Evolutionary conservation across 129 eudicot genomes (phyloP), one percentile per base, ranked within the genome.

Genomic region (Saussurea involucrata): DNA sequence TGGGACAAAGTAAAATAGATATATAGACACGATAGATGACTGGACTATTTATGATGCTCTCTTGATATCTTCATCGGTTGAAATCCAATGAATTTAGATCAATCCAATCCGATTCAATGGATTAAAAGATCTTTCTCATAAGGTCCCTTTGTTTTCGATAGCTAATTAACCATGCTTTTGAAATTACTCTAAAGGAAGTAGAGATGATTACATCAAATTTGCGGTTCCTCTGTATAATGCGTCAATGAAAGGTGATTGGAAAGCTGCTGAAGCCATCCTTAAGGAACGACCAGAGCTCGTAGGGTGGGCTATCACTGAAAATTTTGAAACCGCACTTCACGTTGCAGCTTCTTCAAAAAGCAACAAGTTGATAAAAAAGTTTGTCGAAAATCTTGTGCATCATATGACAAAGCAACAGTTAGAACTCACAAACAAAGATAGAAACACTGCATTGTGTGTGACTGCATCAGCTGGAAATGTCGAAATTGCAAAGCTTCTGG

Each of bases 381-480:
- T 86, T 22, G 82, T 86, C 18, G 15, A 15, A 25, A 69, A 86
- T 0, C 55, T 83, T 20, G 71, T 87, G 1, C 36, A 18, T 2
- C n/a, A 18, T 4, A 68, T 83, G 81, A 32, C 63, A 11, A 0
- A 0, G 2, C 8, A n/a, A 10, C 78, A 83, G 17, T 53, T 76
- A 40, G 65, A 24, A 57, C 34, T 63, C 6, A 72, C 5, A 20
- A 86, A 83, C 24, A 7, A 3, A 1, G 22, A 17, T 2, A 78
- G 79, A 6, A 83, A 75, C 68, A 83, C 90, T 17, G 86, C 88
- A 2, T 79, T 87, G 1, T 78, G 82, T 44, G 74, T 83, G 37
- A 84, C 88, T 10, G 88, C 90, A 11, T 71, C 74, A 9, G 49
- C 74, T 6, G 86, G 86, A 32, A 67, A 42, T n/a, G 42, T 76